A percentile compares a stretch with the other conserved stretches of the same genome.
Evolutionary conservation across 352 stramenopile genomes (phyloP).

Genomic region (Globisporangium recalcitrans): DNA sequence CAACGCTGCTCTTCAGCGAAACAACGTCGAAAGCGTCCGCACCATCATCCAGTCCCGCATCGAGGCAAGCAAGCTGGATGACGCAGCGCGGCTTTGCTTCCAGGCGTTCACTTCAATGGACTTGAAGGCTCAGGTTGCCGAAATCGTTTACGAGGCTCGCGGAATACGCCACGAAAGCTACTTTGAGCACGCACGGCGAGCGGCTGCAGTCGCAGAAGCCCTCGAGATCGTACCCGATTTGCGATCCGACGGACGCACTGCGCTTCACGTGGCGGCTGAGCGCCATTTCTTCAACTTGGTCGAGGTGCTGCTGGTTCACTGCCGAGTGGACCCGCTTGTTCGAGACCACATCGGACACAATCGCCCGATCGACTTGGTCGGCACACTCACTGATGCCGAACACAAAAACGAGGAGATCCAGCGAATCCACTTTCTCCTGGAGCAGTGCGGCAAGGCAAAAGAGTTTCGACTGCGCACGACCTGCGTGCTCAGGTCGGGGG

Average conservation of each 20-base stretch:
- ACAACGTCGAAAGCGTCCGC: not conserved
- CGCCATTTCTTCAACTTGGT: not conserved
- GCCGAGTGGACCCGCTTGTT: not conserved
- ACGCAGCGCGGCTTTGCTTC: not conserved
- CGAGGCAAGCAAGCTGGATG: not conserved
- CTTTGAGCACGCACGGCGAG: not conserved
- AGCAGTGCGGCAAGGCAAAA: not conserved
- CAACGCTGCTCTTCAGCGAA: not conserved
- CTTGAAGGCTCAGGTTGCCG: not conserved
- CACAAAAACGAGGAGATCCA: not conserved
- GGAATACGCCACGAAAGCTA: not conserved
- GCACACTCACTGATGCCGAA: not conserved
- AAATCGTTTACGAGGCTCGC: not conserved
- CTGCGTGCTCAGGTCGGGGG: not conserved
- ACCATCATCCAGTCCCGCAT: not conserved
- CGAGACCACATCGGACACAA: not conserved
- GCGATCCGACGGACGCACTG: not conserved
- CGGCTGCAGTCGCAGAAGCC: not conserved
- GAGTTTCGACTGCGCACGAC: not conserved
- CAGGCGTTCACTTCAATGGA: not conserved
- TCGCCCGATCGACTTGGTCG: not conserved
- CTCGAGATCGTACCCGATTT: not conserved
- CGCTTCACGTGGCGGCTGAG: not conserved
- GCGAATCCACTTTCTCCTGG: not conserved
- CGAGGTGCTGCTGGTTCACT: not conserved